Conservation (phyloP, 106 monocot genomes). For the Phalaenopsis equestris region DNA sequence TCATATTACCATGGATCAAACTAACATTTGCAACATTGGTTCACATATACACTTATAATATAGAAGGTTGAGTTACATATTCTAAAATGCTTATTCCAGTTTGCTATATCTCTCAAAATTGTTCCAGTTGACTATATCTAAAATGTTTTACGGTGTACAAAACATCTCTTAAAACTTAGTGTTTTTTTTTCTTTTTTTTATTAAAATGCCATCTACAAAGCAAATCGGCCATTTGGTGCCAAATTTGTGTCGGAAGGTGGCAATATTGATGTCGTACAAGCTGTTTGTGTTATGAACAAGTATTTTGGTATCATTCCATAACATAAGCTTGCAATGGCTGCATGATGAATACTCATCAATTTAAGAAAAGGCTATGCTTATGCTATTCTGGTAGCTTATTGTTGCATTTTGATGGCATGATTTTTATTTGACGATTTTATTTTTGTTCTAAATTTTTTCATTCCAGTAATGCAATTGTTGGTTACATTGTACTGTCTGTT, state of each 20-base stretch:
- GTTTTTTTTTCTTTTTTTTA: neutral
- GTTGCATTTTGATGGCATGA: neutral
- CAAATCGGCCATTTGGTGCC: constrained; percentile 18
- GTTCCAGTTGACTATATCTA: too few relatives aligned
- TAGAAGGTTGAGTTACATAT: too few relatives aligned
- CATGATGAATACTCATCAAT: neutral
- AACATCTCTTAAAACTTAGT: neutral
- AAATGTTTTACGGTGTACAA: neutral
- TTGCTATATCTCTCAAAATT: too few relatives aligned
- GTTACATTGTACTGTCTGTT: too few relatives aligned
- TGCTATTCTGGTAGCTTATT: neutral
- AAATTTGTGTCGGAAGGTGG: constrained; percentile 8
- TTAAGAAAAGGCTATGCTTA: neutral
- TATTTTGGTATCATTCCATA: neutral
- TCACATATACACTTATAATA: too few relatives aligned
- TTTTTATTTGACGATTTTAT: neutral
- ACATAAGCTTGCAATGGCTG: neutral
- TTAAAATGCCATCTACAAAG: constrained; percentile 32
- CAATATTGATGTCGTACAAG: neutral
- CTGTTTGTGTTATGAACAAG: neutral
- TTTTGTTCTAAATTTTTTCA: neutral
- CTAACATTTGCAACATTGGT: too few relatives aligned
- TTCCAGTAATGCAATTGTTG: neutral
- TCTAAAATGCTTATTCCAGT: too few relatives aligned
- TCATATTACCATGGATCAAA: too few relatives aligned